phyloP scores from a whole-genome alignment of 805 yeast species.

The Candida endomychidarum region DNA sequence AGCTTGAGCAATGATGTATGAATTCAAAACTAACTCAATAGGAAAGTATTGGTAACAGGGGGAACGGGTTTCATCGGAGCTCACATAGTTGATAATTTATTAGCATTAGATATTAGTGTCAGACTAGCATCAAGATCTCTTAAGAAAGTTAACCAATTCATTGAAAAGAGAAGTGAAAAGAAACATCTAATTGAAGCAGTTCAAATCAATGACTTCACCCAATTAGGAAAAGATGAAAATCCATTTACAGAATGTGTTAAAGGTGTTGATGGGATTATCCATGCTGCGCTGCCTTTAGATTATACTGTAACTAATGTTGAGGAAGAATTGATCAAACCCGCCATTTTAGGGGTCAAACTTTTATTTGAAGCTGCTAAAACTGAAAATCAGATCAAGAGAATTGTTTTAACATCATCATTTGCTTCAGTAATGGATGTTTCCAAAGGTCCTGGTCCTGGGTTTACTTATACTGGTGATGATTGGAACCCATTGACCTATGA shows the following conservation, averaged over 20 bases:
- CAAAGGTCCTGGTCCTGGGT: slow-evolving; percentile 19
- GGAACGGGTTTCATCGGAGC: slow-evolving; percentile 22
- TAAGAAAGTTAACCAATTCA: slow-evolving; percentile 18
- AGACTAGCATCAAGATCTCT: slow-evolving; percentile 18
- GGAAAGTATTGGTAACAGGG: slow-evolving; percentile 19
- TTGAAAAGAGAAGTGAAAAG: slow-evolving; percentile 13
- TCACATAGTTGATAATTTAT: slow-evolving; percentile 17
- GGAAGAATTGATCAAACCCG: slow-evolving; percentile 26
- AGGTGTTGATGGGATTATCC: slow-evolving; percentile 19
- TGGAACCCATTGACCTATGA: slow-evolving; percentile 20
- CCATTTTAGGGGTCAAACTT: slow-evolving; percentile 27
- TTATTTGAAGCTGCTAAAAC: slow-evolving; percentile 40
- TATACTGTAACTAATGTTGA: slow-evolving; percentile 22
- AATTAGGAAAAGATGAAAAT: slow-evolving; percentile 11
- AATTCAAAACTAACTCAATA: slow-evolving; percentile 4
- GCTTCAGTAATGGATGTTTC: slow-evolving; percentile 18
- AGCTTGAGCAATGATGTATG: too few relatives aligned
- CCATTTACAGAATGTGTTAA: slow-evolving; percentile 18
- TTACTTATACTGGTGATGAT: slow-evolving; percentile 16
- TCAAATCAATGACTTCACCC: slow-evolving; percentile 16
- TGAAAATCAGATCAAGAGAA: slow-evolving; percentile 41
- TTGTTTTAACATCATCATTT: slow-evolving; percentile 52
- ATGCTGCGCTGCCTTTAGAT: slow-evolving; percentile 30
- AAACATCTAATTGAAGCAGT: slow-evolving; percentile 16
- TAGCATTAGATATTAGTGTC: slow-evolving; percentile 13